Evolutionary conservation across 139 green algal genomes (phyloP).

Genomic region (Chlorokybus atmophyticus): DNA sequence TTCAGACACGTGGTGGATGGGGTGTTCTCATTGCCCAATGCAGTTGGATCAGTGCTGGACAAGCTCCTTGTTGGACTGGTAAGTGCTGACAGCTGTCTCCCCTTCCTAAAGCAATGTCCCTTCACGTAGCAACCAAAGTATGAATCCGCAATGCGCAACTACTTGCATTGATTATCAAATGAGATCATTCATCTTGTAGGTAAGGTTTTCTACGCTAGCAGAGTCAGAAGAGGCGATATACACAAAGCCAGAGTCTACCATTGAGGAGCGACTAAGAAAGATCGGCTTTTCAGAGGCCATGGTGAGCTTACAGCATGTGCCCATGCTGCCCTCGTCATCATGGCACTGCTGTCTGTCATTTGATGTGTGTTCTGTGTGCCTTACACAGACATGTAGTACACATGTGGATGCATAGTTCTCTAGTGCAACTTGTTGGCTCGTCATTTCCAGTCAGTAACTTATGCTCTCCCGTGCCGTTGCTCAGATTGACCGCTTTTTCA

Average conservation of each 20-base stretch:
- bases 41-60: slow-evolving; percentile 59
- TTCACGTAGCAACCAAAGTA: too few species aligned
- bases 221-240: too few species aligned
- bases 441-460: too few species aligned
- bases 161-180: too few species aligned
- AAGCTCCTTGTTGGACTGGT: slow-evolving; percentile 77
- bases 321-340: background rate
- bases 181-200: too few species aligned
- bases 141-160: too few species aligned
- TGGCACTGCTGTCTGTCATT: background rate
- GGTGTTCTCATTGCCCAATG: slow-evolving; percentile 59
- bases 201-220: too few species aligned
- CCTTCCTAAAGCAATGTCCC: too few species aligned
- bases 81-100: too few species aligned
- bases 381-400: too few species aligned
- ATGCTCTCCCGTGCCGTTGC: too few species aligned
- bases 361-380: slow-evolving; percentile 10
- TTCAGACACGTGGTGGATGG: slow-evolving; percentile 65
- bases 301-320: too few species aligned
- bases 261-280: slow-evolving; percentile 26
- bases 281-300: slow-evolving; percentile 62
- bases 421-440: background rate
- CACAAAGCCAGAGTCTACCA: slow-evolving; percentile 58
- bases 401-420: background rate
- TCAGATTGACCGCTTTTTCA: slow-evolving; percentile 79